A percentile compares a stretch with the other conserved stretches of the same genome.
These are phyloP conservation scores for Musa troglodytarum DNA, from an alignment of 176 grass and related monocot genomes.

Conservation along the genomic window DNA sequence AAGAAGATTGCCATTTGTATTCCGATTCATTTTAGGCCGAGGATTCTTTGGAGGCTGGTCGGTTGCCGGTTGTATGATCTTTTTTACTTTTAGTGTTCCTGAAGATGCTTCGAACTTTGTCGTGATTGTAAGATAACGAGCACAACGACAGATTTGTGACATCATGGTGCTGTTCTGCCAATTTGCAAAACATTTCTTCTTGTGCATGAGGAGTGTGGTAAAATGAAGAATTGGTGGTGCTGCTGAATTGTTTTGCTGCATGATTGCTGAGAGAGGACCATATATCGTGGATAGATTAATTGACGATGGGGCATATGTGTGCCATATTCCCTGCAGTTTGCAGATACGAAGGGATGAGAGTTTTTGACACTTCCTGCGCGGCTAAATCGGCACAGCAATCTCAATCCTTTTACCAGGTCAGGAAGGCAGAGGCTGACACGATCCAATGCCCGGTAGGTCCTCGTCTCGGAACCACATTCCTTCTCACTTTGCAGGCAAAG, in stretches of 20 bases:
- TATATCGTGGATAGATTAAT: too few relatives aligned
- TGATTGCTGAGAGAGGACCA: not conserved
- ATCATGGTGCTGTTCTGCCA: slow-evolving; percentile 1
- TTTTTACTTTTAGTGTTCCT: not conserved
- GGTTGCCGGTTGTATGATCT: not conserved
- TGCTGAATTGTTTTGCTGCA: not conserved
- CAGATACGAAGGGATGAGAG: too few relatives aligned
- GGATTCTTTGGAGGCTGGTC: slow-evolving; percentile 9
- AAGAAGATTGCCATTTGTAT: not conserved
- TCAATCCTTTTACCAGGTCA: not conserved
- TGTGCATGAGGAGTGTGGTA: not conserved
- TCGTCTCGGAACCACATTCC: not conserved
- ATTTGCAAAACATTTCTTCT: not conserved
- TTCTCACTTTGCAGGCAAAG: not conserved
- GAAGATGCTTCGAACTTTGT: not conserved
- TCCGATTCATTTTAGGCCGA: not conserved
- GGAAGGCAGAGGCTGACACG: not conserved
- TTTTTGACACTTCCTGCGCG: too few relatives aligned
- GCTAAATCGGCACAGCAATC: too few relatives aligned
- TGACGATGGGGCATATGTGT: too few relatives aligned
- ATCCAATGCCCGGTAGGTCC: not conserved
- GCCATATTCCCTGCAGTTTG: too few relatives aligned
- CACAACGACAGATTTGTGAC: slow-evolving; percentile 2
- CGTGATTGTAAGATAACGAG: slow-evolving; percentile 2
- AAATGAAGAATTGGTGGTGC: not conserved